Conservation (phyloP, 2,329 filamentous ascomycete species). For the Colletotrichum gigasporum region DNA sequence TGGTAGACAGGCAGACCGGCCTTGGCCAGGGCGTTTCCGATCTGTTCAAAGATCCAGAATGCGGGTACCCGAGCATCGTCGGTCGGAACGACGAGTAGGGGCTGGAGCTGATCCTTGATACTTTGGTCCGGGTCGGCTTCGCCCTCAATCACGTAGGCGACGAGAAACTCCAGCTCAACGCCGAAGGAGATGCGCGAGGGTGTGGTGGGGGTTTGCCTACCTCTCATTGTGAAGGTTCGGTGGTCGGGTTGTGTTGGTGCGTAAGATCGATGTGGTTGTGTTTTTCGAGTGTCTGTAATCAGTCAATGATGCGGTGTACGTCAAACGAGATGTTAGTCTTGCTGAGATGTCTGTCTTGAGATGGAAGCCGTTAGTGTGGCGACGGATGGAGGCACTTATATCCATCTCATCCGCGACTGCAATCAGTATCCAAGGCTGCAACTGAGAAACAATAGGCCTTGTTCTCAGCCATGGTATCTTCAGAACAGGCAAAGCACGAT, state of each 20-base stretch:
- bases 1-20: constrained; percentile 17
- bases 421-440: background rate
- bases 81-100: constrained; percentile 35
- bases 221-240: background rate
- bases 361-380: background rate
- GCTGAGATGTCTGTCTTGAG: background rate
- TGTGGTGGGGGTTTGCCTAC: constrained; percentile 1
- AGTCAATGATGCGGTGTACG: constrained; percentile 8
- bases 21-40: constrained; percentile 4
- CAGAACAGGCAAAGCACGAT: background rate
- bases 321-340: too few species aligned
- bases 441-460: background rate
- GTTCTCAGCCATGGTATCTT: background rate
- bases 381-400: background rate
- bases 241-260: background rate
- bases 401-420: background rate
- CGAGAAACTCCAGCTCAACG: constrained; percentile 39
- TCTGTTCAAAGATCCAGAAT: background rate
- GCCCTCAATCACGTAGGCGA: constrained; percentile 28
- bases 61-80: background rate
- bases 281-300: background rate
- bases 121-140: constrained; percentile 36
- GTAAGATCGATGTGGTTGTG: background rate
- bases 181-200: constrained; percentile 38
- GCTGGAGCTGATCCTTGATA: constrained; percentile 34